phyloP scores from a whole-genome alignment of 139 green algal genomes.

The Klebsormidium nitens region DNA sequence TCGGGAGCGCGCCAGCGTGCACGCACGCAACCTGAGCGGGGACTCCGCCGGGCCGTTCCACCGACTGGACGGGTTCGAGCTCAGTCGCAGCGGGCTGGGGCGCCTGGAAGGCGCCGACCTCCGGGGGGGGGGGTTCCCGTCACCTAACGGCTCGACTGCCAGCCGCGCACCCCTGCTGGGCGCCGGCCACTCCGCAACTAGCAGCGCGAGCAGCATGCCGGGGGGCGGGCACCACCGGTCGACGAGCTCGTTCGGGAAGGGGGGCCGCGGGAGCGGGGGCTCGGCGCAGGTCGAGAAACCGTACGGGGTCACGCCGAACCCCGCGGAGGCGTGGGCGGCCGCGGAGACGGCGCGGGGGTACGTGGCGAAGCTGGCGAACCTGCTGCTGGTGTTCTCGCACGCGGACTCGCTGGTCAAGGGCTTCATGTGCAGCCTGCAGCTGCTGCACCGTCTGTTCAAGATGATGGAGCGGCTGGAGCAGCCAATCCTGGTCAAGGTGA shows the following conservation, averaged over 20 bases:
- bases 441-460: slow-evolving; percentile 20
- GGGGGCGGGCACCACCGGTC: no score
- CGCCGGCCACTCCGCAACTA: no score
- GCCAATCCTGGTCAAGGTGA: slow-evolving; percentile 24
- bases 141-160: not conserved
- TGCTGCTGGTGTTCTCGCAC: slow-evolving; percentile 66
- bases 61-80: not conserved
- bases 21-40: not conserved
- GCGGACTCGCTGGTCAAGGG: slow-evolving; percentile 65
- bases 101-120: not conserved
- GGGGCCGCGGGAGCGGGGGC: no score
- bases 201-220: no score
- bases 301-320: not conserved
- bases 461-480: not conserved
- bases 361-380: slow-evolving; percentile 41
- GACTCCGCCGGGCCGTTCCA: slow-evolving; percentile 1
- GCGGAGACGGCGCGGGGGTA: slow-evolving; percentile 23
- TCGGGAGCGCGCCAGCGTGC: not conserved
- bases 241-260: no score
- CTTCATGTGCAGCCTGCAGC: slow-evolving; percentile 38
- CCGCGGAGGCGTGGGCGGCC: not conserved
- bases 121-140: not conserved
- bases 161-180: not conserved
- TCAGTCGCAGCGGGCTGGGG: no score
- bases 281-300: not conserved